Evolutionary conservation across 805 yeast species (phyloP).

Genomic region (Danielia reshetovae): DNA sequence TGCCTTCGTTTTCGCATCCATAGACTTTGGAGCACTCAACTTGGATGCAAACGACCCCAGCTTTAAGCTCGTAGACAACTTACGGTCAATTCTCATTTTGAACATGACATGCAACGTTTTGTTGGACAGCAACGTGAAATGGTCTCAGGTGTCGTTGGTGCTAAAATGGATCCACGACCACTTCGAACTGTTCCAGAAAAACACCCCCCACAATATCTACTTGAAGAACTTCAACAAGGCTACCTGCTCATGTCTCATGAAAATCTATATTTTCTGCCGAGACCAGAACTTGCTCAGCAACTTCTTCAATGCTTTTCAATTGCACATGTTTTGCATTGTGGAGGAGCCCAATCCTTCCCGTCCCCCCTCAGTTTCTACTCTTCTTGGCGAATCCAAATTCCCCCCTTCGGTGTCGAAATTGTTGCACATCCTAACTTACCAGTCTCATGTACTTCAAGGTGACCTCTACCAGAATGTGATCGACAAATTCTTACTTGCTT

Average conservation of each 20-base stretch:
- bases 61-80: slow-evolving; percentile 14
- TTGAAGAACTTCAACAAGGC: slow-evolving; percentile 13
- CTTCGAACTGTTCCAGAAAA: slow-evolving; percentile 4
- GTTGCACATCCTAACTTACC: slow-evolving; percentile 22
- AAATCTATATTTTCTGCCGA: slow-evolving; percentile 21
- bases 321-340: slow-evolving; percentile 5
- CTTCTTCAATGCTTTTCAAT: slow-evolving; percentile 18
- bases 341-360: too few species aligned
- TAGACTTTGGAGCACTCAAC: neutral
- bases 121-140: slow-evolving; percentile 21
- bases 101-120: slow-evolving; percentile 27
- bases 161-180: slow-evolving; percentile 24
- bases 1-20: slow-evolving; percentile 24
- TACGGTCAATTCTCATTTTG: slow-evolving; percentile 28
- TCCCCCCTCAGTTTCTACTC: neutral
- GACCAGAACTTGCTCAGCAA: slow-evolving; percentile 16
- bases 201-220: neutral
- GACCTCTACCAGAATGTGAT: too few species aligned
- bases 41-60: slow-evolving; percentile 2
- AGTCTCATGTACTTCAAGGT: too few species aligned
- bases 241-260: slow-evolving; percentile 21
- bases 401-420: slow-evolving; percentile 18
- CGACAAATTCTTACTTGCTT: slow-evolving; percentile 2
- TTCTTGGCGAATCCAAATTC: slow-evolving; percentile 2
- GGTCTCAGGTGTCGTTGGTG: slow-evolving; percentile 24